Percentiles rank a stretch among this genome's conserved stretches.
Evolutionary conservation across 2,329 filamentous ascomycete genomes (phyloP).

Genomic region (Zalaria sp.): DNA sequence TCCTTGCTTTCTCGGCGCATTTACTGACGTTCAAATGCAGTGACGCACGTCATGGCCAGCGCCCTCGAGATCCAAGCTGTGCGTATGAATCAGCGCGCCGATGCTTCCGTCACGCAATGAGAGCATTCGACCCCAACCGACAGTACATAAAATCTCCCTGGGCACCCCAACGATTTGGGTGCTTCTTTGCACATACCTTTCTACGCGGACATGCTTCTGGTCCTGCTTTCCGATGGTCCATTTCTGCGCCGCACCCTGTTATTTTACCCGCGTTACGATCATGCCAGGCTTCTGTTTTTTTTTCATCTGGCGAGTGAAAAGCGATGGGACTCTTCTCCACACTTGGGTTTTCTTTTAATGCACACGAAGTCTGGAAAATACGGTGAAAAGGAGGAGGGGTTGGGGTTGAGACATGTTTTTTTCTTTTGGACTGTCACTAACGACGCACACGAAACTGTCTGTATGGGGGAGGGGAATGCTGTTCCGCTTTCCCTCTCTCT

Average conservation of each 20-base stretch:
- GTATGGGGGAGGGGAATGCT: background rate
- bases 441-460: background rate
- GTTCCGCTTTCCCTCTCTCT: too few species aligned
- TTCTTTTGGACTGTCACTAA: background rate
- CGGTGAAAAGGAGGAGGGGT: background rate
- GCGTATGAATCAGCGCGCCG: constrained; percentile 47
- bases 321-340: too few species aligned
- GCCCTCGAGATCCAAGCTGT: constrained; percentile 50
- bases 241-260: too few species aligned
- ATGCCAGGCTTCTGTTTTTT: background rate
- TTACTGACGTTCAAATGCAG: constrained; percentile 25
- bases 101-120: constrained; percentile 22
- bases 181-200: background rate
- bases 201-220: too few species aligned
- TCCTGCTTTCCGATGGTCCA: too few species aligned
- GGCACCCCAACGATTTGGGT: background rate
- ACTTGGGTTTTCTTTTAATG: too few species aligned
- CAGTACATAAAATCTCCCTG: background rate
- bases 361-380: too few species aligned
- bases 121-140: background rate
- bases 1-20: too few species aligned
- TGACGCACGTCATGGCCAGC: constrained; percentile 55
- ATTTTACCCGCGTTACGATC: too few species aligned
- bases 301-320: background rate
- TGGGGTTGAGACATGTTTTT: background rate